A percentile compares a stretch with the other conserved stretches of the same genome.
Conservation (phyloP, 179 eudicot genomes). For the Actinidia chinensis region DNA sequence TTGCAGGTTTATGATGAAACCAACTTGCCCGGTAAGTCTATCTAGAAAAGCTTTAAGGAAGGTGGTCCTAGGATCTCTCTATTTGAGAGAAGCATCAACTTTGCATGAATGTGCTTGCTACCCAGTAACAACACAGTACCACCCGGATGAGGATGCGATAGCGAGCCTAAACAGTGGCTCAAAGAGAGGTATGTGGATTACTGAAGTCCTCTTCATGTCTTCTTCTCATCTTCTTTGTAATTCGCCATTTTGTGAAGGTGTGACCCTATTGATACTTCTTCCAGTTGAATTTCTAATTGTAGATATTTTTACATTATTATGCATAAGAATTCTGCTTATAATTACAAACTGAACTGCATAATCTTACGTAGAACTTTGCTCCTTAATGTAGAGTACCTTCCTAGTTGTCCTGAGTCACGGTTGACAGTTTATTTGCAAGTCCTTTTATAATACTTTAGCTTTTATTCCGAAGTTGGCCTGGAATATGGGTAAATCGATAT, state of each 20-base stretch:
- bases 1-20: constrained; percentile 85
- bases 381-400: neutral
- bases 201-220: constrained; percentile 64
- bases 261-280: constrained; percentile 7
- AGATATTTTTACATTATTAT: constrained; percentile 1
- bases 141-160: constrained; percentile 90
- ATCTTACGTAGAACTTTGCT: neutral
- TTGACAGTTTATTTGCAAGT: too few species aligned
- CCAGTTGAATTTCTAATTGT: neutral
- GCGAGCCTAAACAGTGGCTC: constrained; percentile 90
- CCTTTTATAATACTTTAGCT: neutral
- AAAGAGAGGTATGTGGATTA: constrained; percentile 79
- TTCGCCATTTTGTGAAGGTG: constrained; percentile 89
- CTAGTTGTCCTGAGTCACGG: neutral
- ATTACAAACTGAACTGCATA: neutral
- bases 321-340: neutral
- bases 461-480: neutral
- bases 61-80: constrained; percentile 85
- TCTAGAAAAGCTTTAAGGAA: constrained; percentile 75
- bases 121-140: constrained; percentile 66
- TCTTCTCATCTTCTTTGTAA: constrained; percentile 71
- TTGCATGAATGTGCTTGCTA: constrained; percentile 67
- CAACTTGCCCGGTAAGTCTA: constrained; percentile 86
- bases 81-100: constrained; percentile 60
- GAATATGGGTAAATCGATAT: too few species aligned